Percentiles rank a stretch among this genome's conserved stretches.
These are phyloP conservation scores for Penicillium sp. DNA, from an alignment of 2,329 filamentous ascomycete genomes.

Conservation along the genomic window DNA sequence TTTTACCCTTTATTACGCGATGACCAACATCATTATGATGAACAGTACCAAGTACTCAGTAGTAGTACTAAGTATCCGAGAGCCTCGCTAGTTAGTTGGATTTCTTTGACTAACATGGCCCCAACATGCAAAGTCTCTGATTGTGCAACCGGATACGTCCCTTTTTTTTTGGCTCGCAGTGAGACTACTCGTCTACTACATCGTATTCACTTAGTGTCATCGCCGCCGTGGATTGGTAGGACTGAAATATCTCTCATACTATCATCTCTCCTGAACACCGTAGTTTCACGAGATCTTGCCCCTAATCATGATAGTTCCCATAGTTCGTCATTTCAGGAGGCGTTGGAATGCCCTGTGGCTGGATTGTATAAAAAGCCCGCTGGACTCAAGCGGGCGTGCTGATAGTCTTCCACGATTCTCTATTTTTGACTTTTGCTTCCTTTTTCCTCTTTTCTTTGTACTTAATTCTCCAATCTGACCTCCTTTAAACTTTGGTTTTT, in stretches of 20 bases:
- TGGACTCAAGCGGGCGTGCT: background rate
- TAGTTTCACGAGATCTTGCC: background rate
- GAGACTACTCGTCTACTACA: background rate
- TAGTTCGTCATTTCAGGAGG: background rate
- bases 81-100: background rate
- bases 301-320: background rate
- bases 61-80: background rate
- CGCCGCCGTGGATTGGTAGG: constrained; percentile 6
- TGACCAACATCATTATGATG: background rate
- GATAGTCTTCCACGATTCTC: background rate
- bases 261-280: background rate
- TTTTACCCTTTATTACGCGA: background rate
- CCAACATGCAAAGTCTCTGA: background rate
- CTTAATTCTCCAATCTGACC: background rate
- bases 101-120: constrained; percentile 3
- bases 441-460: background rate
- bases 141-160: background rate
- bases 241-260: constrained; percentile 11
- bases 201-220: background rate
- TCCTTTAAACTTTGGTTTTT: background rate
- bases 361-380: constrained; percentile 2
- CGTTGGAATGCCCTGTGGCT: background rate
- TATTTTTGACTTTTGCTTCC: constrained; percentile 4
- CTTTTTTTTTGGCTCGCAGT: constrained; percentile 1
- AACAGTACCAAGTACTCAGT: too few species aligned